phyloP scores from a whole-genome alignment of 495 filamentous ascomycete species.

The Neurospora sp. region DNA sequence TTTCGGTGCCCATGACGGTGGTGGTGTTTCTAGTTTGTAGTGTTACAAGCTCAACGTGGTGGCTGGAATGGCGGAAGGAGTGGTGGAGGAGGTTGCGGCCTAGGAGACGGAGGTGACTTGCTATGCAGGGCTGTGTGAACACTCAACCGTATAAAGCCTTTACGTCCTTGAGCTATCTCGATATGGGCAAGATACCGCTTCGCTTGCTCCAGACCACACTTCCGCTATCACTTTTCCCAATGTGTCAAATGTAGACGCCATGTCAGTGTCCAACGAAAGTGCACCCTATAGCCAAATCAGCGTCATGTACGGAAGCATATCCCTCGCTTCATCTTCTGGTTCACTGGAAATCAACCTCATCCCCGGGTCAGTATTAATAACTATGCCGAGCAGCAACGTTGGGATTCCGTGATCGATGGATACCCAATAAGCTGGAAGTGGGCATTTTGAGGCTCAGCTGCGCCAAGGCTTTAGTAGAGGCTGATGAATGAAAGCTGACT shows the following conservation, averaged over 20 bases:
- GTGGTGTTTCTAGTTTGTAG: neutral
- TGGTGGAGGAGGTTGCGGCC: neutral
- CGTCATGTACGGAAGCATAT: neutral
- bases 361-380: neutral
- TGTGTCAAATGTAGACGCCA: neutral
- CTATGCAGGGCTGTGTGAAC: neutral
- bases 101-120: neutral
- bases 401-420: neutral
- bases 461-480: neutral
- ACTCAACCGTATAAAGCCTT: neutral
- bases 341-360: neutral
- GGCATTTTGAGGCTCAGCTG: neutral
- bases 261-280: neutral
- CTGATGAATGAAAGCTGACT: neutral
- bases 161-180: neutral
- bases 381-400: neutral
- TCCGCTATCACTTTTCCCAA: neutral
- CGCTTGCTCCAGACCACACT: neutral
- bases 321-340: neutral
- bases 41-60: neutral
- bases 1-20: conserved; percentile 3
- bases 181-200: neutral
- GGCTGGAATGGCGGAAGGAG: neutral
- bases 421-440: neutral
- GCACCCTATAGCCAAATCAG: neutral